A percentile compares a stretch with the other conserved stretches of the same genome.
phyloP scores from a whole-genome alignment of 495 filamentous ascomycete genomes.

The Rhizodiscina lignyota region DNA sequence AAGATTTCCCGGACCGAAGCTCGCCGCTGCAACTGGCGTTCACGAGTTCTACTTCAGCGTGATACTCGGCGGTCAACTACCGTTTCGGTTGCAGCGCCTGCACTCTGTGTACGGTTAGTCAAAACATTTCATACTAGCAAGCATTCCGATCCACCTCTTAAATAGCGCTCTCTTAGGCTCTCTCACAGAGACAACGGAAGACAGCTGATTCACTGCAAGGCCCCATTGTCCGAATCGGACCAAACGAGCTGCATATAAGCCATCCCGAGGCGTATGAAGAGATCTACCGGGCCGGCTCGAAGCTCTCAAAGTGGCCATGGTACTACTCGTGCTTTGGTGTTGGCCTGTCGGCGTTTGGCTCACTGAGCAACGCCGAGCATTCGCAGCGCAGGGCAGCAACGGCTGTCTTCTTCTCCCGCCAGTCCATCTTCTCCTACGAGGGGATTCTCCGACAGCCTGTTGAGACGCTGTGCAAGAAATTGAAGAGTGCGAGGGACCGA shows the following conservation, averaged over 20 bases:
- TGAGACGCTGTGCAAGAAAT: no score
- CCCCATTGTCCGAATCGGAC: constrained; percentile 35
- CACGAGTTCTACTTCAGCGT: constrained; percentile 26
- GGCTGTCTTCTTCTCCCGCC: constrained; percentile 7
- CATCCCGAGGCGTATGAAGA: constrained; percentile 17
- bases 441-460: no score
- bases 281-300: neutral
- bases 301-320: neutral
- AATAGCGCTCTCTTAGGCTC: no score
- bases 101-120: no score
- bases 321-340: neutral
- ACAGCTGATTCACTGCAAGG: no score
- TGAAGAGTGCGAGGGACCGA: no score
- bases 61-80: constrained; percentile 22
- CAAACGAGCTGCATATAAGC: constrained; percentile 30
- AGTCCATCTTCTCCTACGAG: neutral
- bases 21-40: constrained; percentile 5
- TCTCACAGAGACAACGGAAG: no score
- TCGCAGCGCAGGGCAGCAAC: constrained; percentile 4
- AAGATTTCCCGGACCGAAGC: constrained; percentile 14
- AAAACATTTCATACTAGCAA: no score
- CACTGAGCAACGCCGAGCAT: constrained; percentile 5
- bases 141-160: no score
- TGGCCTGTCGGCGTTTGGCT: neutral
- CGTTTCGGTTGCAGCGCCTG: no score